Evolutionary conservation across 2,329 filamentous ascomycete genomes (phyloP).

Genomic region (Cadophora malorum): DNA sequence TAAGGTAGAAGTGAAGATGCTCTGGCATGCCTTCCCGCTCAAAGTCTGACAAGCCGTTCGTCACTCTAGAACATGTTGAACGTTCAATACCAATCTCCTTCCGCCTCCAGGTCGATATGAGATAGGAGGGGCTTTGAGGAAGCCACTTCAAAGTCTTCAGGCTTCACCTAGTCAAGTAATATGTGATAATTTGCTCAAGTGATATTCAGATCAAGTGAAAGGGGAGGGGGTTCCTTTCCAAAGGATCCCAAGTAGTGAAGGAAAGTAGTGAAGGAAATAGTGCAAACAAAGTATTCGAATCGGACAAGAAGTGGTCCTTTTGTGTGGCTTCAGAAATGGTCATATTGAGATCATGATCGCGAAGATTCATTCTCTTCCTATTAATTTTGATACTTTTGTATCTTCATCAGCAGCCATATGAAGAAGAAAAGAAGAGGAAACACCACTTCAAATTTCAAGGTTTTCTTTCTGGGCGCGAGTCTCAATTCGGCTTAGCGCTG

Average conservation of each 20-base stretch:
- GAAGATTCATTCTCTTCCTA: constrained; percentile 71
- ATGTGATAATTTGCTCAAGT: too few relatives aligned
- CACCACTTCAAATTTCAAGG: constrained; percentile 1
- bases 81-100: too few relatives aligned
- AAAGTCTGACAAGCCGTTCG: background rate
- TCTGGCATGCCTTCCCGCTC: background rate
- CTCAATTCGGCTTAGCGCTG: background rate
- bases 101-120: too few relatives aligned
- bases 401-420: constrained; percentile 64
- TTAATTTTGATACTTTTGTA: constrained; percentile 60
- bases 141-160: too few relatives aligned
- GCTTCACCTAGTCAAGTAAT: background rate
- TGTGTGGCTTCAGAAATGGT: constrained; percentile 64
- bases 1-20: too few relatives aligned
- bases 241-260: background rate
- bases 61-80: too few relatives aligned
- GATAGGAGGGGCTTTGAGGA: too few relatives aligned
- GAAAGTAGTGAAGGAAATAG: too few relatives aligned
- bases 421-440: constrained; percentile 5
- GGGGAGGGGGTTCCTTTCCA: background rate
- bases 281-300: background rate
- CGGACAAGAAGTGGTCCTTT: constrained; percentile 11
- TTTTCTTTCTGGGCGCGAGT: constrained; percentile 11
- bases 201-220: too few relatives aligned
- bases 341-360: constrained; percentile 62